Conservation (phyloP, 1,284 basidiomycete genomes). For the Cryptococcus jaspeensis region DNA sequence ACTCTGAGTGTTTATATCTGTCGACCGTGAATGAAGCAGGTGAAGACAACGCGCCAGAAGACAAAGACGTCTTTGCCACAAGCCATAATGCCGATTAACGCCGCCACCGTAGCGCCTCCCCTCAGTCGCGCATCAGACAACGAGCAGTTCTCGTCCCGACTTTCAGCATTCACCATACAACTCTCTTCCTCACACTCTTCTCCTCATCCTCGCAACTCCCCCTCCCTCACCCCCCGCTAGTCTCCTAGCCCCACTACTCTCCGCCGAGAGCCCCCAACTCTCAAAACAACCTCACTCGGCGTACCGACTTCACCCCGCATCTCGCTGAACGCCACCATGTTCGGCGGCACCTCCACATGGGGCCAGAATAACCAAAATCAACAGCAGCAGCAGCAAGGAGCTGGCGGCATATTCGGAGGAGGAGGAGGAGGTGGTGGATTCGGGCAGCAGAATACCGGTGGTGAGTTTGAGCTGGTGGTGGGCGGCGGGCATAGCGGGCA, state of each 20-base stretch:
- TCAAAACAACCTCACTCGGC: too few relatives aligned
- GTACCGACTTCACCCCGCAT: too few relatives aligned
- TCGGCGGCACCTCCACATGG: slow-evolving; percentile 40
- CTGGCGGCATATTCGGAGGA: slow-evolving; percentile 43
- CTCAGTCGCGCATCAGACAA: too few relatives aligned
- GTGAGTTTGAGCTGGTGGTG: slow-evolving; percentile 22
- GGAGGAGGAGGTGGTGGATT: slow-evolving; percentile 26
- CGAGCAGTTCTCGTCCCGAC: neutral
- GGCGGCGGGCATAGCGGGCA: neutral
- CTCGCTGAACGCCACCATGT: slow-evolving; percentile 24
- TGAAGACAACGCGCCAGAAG: too few relatives aligned
- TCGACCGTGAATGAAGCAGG: too few relatives aligned
- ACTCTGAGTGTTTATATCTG: too few relatives aligned
- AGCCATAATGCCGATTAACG: too few relatives aligned
- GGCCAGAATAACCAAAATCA: slow-evolving; percentile 54
- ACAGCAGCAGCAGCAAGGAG: slow-evolving; percentile 53
- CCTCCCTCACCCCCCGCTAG: too few relatives aligned
- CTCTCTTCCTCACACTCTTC: neutral
- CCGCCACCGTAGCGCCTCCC: too few relatives aligned
- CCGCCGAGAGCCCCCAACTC: too few relatives aligned
- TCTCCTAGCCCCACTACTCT: too few relatives aligned
- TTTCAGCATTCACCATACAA: neutral
- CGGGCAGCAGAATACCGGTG: slow-evolving; percentile 59
- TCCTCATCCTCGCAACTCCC: neutral
- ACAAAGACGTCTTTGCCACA: too few relatives aligned